A percentile compares a stretch with the other conserved stretches of the same genome.
These are phyloP conservation scores for Aristolochia fimbriata DNA, from an alignment of 164 flowering plant species.

Conservation along the genomic window DNA sequence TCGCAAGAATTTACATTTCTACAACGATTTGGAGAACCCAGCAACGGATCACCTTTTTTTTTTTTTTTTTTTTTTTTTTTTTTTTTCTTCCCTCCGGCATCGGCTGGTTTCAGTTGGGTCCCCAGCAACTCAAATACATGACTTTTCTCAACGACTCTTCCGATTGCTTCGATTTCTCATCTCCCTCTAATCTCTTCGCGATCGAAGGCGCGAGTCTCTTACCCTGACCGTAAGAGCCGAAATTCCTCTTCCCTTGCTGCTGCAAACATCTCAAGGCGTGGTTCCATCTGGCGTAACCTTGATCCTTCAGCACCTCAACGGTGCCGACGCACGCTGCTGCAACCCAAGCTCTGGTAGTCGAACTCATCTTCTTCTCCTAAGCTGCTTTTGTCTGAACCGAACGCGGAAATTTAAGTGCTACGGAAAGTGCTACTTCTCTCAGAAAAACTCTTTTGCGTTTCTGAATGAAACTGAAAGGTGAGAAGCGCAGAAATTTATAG, in stretches of 20 bases:
- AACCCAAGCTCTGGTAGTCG: constrained; percentile 14
- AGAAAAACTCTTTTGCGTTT: too few species aligned
- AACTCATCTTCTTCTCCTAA: constrained; percentile 3
- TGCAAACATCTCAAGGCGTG: constrained; percentile 5
- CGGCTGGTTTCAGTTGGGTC: constrained; percentile 23
- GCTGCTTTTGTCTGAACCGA: not conserved
- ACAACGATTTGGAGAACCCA: too few species aligned
- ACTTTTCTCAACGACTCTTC: constrained; percentile 35
- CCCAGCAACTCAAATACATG: constrained; percentile 52
- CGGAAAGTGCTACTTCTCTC: too few species aligned
- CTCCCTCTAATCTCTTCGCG: not conserved
- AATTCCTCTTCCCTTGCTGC: constrained; percentile 8
- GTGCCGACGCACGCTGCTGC: constrained; percentile 14
- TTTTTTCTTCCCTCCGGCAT: too few species aligned
- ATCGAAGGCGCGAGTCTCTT: constrained; percentile 3
- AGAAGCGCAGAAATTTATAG: too few species aligned
- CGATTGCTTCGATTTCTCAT: constrained; percentile 10
- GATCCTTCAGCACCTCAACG: constrained; percentile 17
- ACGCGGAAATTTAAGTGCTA: too few species aligned
- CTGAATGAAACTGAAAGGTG: too few species aligned
- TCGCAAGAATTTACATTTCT: too few species aligned
- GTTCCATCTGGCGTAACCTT: constrained; percentile 16
- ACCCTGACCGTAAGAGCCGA: constrained; percentile 5
- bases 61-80: too few species aligned
- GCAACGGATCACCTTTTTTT: too few species aligned